Percentiles rank a stretch among this genome's conserved stretches.
Conservation (phyloP, 208 protist genomes). For the Novymonas esmeraldas region DNA sequence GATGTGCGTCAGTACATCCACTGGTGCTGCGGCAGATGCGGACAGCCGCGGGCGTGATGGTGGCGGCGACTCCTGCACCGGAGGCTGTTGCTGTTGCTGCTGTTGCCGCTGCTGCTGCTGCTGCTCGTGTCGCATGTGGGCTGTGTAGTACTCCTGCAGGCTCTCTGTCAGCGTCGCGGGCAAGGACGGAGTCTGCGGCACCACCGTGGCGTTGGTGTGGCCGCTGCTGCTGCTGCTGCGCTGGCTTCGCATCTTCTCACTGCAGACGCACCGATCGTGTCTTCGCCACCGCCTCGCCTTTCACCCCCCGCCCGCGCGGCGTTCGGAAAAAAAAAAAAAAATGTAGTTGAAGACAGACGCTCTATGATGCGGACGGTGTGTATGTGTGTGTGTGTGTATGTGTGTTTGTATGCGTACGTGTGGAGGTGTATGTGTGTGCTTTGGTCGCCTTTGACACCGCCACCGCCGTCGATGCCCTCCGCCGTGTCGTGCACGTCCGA, state of each 20-base stretch:
- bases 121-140: background rate
- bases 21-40: background rate
- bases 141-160: background rate
- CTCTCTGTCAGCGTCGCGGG: background rate
- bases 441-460: too few species aligned
- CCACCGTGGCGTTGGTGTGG: background rate
- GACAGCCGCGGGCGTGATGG: background rate
- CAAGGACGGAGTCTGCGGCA: background rate
- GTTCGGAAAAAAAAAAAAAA: too few species aligned
- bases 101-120: background rate
- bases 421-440: too few species aligned
- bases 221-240: background rate
- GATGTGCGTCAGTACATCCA: conserved; percentile 1
- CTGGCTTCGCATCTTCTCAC: background rate
- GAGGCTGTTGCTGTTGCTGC: background rate
- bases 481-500: too few species aligned
- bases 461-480: too few species aligned
- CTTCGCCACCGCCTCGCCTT: too few species aligned
- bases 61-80: background rate
- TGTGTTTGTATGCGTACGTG: conserved; percentile 5
- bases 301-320: too few species aligned
- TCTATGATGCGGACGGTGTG: conserved; percentile 5
- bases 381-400: conserved; percentile 3
- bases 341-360: too few species aligned
- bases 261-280: too few species aligned